Conservation (phyloP, 192 early-diverging fungal species). For the Lunasporangiospora selenospora region DNA sequence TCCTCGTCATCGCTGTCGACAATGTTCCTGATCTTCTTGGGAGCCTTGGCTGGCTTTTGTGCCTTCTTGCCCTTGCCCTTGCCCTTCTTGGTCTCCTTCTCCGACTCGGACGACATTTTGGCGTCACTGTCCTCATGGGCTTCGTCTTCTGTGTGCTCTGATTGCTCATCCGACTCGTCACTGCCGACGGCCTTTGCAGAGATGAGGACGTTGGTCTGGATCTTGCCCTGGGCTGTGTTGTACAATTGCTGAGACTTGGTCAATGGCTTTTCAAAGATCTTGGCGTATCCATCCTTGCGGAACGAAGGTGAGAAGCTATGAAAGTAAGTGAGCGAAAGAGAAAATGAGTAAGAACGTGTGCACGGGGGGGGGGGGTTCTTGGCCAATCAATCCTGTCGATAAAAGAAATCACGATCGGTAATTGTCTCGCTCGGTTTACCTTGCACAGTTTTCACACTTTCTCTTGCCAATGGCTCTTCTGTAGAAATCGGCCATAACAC, state of each 20-base stretch:
- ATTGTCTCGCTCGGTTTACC: no score
- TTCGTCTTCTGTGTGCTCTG: conserved; percentile 43
- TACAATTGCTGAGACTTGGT: conserved; percentile 32
- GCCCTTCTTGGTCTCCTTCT: conserved; percentile 31
- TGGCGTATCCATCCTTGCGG: conserved; percentile 81
- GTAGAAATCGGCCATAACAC: conserved; percentile 58
- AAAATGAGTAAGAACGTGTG: neutral
- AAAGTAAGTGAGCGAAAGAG: neutral
- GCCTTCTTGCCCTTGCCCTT: conserved; percentile 22
- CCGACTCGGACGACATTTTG: conserved; percentile 42
- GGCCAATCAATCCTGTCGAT: no score
- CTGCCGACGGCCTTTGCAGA: conserved; percentile 30
- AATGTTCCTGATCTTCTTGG: conserved; percentile 52
- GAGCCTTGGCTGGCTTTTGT: conserved; percentile 29
- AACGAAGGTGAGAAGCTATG: conserved; percentile 65
- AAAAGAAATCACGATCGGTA: no score
- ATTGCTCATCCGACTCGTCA: conserved; percentile 25
- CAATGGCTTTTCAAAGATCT: conserved; percentile 84
- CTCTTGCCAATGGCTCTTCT: conserved; percentile 42
- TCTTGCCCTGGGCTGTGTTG: conserved; percentile 36
- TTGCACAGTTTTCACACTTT: conserved; percentile 73
- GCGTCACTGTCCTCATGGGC: conserved; percentile 44
- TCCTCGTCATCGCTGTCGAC: conserved; percentile 43
- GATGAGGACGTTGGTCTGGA: conserved; percentile 29
- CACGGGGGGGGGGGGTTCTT: no score